phyloP scores from a whole-genome alignment of 2,329 filamentous ascomycete genomes.

The Colletotrichum phormii region DNA sequence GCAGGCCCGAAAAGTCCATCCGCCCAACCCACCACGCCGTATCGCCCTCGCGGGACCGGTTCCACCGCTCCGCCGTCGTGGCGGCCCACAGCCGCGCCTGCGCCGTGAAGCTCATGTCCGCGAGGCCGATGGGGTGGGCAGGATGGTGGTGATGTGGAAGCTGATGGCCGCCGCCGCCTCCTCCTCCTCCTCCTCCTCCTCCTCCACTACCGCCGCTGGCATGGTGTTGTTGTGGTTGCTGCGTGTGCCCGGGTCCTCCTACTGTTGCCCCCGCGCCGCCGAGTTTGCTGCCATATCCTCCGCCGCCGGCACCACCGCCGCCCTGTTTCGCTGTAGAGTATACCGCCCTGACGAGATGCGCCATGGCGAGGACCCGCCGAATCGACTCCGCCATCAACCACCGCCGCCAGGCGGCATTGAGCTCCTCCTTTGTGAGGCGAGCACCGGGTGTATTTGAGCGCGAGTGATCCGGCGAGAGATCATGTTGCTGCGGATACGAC shows the following conservation, averaged over 20 bases:
- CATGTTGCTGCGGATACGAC: conserved; percentile 25
- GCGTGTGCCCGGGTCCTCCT: neutral
- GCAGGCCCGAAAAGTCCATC: conserved; percentile 37
- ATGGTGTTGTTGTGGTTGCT: neutral
- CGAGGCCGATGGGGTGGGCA: conserved; percentile 3
- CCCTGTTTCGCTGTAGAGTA: conserved; percentile 35
- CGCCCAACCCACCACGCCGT: conserved; percentile 36
- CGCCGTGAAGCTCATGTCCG: conserved; percentile 38
- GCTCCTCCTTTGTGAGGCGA: conserved; percentile 21
- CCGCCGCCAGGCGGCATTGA: conserved; percentile 37
- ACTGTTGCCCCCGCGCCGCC: neutral
- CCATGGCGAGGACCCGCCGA: conserved; percentile 33
- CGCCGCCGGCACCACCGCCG: neutral
- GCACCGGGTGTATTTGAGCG: conserved; percentile 29
- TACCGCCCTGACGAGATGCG: conserved; percentile 36
- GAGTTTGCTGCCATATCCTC: conserved; percentile 14
- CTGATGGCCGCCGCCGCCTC: neutral
- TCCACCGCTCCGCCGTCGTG: conserved; percentile 37
- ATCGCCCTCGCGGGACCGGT: conserved; percentile 30
- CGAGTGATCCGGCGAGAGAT: conserved; percentile 24
- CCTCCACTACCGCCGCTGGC: neutral
- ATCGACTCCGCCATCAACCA: conserved; percentile 38
- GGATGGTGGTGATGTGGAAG: conserved; percentile 8
- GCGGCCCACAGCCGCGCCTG: conserved; percentile 37
- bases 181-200: neutral